These are phyloP conservation scores for Plantago ovata DNA, from an alignment of 257 asterid species.

Conservation along the genomic window DNA sequence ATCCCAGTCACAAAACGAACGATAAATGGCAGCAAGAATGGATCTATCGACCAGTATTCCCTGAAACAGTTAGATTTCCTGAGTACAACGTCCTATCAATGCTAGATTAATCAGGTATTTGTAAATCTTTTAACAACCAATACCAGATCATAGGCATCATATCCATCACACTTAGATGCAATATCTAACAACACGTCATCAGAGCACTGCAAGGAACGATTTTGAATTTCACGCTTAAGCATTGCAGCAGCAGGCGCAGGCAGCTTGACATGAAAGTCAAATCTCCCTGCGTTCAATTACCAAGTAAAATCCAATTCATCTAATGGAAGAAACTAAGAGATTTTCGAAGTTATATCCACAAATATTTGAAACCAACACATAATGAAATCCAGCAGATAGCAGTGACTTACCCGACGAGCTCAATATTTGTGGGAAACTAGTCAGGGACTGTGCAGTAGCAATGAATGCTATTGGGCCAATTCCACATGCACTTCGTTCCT, in stretches of 20 bases:
- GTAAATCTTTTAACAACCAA: slow-evolving; percentile 13
- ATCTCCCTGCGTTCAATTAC: slow-evolving; percentile 60
- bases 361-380: not conserved
- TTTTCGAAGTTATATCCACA: too few relatives aligned
- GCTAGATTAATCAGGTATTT: not conserved
- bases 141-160: slow-evolving; percentile 98
- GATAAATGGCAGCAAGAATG: too few relatives aligned
- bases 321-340: too few relatives aligned
- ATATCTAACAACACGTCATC: slow-evolving; percentile 63
- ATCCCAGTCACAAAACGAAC: too few relatives aligned
- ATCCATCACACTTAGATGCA: slow-evolving; percentile 95
- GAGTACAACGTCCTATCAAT: slow-evolving; percentile 8
- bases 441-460: slow-evolving; percentile 78
- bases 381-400: slow-evolving; percentile 12
- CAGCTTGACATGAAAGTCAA: slow-evolving; percentile 90
- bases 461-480: slow-evolving; percentile 83
- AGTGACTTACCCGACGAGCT: slow-evolving; percentile 73
- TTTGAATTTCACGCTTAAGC: slow-evolving; percentile 72
- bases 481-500: slow-evolving; percentile 61
- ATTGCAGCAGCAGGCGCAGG: slow-evolving; percentile 88
- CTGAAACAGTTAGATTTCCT: slow-evolving; percentile 29
- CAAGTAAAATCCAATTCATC: slow-evolving; percentile 23
- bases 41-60: slow-evolving; percentile 93
- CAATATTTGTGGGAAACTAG: slow-evolving; percentile 79
- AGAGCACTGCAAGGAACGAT: slow-evolving; percentile 75